phyloP scores from a whole-genome alignment of 805 yeast species.

The Yueomyces sinensis region DNA sequence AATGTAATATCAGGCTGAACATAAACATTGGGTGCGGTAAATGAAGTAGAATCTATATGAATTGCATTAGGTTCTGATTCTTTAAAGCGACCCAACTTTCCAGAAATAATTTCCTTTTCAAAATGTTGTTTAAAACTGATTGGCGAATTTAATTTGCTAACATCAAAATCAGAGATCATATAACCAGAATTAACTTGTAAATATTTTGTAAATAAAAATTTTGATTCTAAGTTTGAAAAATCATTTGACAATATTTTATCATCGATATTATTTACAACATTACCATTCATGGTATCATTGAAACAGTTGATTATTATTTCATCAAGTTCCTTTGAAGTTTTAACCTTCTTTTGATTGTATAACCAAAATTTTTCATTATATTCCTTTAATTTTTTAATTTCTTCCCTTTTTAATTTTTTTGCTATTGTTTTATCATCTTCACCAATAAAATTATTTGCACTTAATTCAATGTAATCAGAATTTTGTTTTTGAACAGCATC shows the following conservation, averaged over 20 bases:
- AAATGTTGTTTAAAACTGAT: conserved; percentile 17
- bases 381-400: conserved; percentile 5
- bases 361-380: conserved; percentile 16
- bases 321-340: conserved; percentile 16
- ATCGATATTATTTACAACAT: conserved; percentile 1
- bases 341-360: conserved; percentile 12
- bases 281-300: conserved; percentile 1
- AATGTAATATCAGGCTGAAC: conserved; percentile 38
- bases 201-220: conserved; percentile 24
- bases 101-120: conserved; percentile 18
- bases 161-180: conserved; percentile 25
- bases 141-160: conserved; percentile 23
- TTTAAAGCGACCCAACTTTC: conserved; percentile 28
- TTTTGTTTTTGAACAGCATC: background rate
- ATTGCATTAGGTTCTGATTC: conserved; percentile 71
- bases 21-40: conserved; percentile 43
- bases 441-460: conserved; percentile 21
- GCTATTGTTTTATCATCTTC: conserved; percentile 11
- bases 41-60: conserved; percentile 41
- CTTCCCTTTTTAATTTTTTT: conserved; percentile 2
- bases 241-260: conserved; percentile 10
- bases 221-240: conserved; percentile 20
- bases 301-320: conserved; percentile 8
- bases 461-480: conserved; percentile 10
- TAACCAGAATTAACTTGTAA: conserved; percentile 27